Evolutionary conservation across 257 asterid species (phyloP), one percentile per base, ranked within the genome.

Genomic region (Jasminum sambac): DNA sequence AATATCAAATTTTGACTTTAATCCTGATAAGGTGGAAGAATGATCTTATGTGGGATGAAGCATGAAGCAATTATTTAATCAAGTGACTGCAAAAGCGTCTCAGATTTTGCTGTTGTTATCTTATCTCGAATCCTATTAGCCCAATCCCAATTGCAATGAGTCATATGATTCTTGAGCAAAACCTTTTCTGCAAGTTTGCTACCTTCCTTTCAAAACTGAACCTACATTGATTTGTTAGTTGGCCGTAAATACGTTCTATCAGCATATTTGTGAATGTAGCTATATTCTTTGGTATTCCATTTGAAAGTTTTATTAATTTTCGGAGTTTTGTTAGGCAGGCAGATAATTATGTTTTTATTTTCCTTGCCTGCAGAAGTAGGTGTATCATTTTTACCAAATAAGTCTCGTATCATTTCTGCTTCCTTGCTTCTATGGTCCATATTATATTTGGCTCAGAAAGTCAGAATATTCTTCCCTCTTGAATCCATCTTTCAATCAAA

Each of bases 111-210:
- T 48, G 1, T 17, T 17, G 25, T 50, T 50, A 50, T 44, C 10
- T 14, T 44, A 44, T 44, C 21, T 44, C 14, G 19, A 44, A 5
- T 44, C 6, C n/a, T 14, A 44, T 44, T 13, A 12, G 17, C 10
- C 55, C 21, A 44, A 44, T 44, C 55, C 2, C 55, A 4, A 17
- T 44, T 13, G 17, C 19, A 4, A 2, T 5, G 17, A 42, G 10
- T 13, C 55, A 44, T 43, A 9, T 16, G 58, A 48, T n/a, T 17
- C 23, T 48, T 48, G 21, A n/a, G 58, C 58, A 16, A 5, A 8
- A n/a, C 60, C 60, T 19, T n/a, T 50, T 25, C 60, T n/a, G 60
- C 60, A n/a, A 17, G 60, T 50, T 50, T 50, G 60, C 8, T 50
- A n/a, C 26, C 24, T 50, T 48, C 24, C 6, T 9, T n/a, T 1